A percentile compares a stretch with the other conserved stretches of the same genome.
Evolutionary conservation across 805 yeast species (phyloP).

Genomic region (Candida odintsovae): DNA sequence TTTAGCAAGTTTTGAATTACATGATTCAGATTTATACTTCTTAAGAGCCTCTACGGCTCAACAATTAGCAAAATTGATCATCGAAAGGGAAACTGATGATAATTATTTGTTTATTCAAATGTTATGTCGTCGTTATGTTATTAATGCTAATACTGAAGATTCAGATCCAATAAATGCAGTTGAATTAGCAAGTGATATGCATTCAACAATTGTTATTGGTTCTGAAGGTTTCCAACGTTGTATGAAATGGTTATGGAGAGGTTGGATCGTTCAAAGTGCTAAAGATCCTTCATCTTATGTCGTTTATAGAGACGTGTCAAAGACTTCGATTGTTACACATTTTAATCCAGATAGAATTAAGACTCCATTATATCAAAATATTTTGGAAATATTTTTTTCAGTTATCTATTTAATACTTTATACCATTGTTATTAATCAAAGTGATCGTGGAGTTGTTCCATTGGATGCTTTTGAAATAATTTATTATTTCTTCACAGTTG

Average conservation of each 20-base stretch:
- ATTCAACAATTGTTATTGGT: conserved; percentile 68
- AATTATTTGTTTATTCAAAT: conserved; percentile 64
- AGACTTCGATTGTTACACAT: conserved; percentile 51
- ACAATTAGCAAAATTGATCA: conserved; percentile 60
- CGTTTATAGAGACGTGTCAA: conserved; percentile 53
- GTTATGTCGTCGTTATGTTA: conserved; percentile 70
- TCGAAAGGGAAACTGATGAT: conserved; percentile 52
- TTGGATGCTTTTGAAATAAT: conserved; percentile 45
- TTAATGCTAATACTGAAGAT: conserved; percentile 57
- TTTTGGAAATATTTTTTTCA: conserved; percentile 62
- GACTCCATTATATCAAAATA: conserved; percentile 79
- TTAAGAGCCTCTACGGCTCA: conserved; percentile 69
- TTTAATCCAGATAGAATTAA: conserved; percentile 79
- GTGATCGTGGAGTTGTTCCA: conserved; percentile 29
- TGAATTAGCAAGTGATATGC: conserved; percentile 84
- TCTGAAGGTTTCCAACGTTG: conserved; percentile 83
- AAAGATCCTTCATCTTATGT: conserved; percentile 65
- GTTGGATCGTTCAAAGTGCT: conserved; percentile 81
- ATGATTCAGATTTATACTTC: conserved; percentile 58
- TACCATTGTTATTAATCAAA: conserved; percentile 59
- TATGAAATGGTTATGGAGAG: conserved; percentile 87
- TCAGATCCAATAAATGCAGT: conserved; percentile 65
- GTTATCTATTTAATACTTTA: conserved; percentile 55
- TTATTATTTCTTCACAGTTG: conserved; percentile 62
- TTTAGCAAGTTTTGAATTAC: conserved; percentile 52